These are phyloP conservation scores for Pichia gijzeniarum DNA, from an alignment of 805 yeast species.

Conservation along the genomic window DNA sequence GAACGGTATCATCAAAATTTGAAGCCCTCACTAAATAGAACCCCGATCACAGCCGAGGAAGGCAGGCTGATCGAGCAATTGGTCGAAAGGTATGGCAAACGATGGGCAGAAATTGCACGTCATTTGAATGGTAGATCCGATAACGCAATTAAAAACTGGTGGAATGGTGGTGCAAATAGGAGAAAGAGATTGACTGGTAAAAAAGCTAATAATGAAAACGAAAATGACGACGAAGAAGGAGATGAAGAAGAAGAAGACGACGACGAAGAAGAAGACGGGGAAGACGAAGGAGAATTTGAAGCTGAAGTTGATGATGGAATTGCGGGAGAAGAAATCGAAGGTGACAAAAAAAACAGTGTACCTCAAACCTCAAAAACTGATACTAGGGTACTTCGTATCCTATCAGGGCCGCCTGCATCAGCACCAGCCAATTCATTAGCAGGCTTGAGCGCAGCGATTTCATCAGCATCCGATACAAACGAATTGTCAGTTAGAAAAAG, in stretches of 20 bases:
- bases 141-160: constrained; percentile 90
- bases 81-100: constrained; percentile 73
- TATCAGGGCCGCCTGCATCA: constrained; percentile 1
- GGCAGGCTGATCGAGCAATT: constrained; percentile 75
- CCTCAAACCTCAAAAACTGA: too few species aligned
- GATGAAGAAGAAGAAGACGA: constrained; percentile 1
- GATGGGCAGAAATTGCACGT: constrained; percentile 92
- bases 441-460: constrained; percentile 6
- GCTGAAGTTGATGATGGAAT: neutral
- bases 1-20: constrained; percentile 89
- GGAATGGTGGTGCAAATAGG: constrained; percentile 91
- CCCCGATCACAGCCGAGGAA: constrained; percentile 81
- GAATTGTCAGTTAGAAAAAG: constrained; percentile 23
- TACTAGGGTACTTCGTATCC: too few species aligned
- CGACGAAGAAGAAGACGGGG: neutral
- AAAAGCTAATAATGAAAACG: neutral
- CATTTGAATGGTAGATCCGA: constrained; percentile 85
- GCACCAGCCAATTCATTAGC: neutral
- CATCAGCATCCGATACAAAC: constrained; percentile 6
- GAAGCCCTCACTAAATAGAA: constrained; percentile 73
- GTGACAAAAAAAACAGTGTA: neutral
- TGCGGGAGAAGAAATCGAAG: neutral
- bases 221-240: neutral
- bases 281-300: neutral
- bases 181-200: constrained; percentile 44